Percentiles rank a stretch among this genome's conserved stretches.
Evolutionary conservation across 805 yeast genomes (phyloP).

Genomic region (Ogataea ramenticola): DNA sequence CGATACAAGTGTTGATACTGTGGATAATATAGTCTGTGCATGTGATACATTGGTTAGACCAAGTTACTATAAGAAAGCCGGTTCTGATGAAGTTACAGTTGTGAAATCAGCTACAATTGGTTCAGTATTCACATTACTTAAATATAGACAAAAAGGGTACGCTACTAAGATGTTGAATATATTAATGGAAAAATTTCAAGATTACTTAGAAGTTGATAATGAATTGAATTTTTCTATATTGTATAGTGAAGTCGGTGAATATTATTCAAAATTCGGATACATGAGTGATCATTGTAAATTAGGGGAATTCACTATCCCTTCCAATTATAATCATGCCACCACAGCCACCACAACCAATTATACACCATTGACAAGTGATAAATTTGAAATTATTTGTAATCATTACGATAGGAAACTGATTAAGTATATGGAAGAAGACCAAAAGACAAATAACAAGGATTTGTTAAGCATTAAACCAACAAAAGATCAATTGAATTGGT

Average conservation of each 20-base stretch:
- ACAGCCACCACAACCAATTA: no score
- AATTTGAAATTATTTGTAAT: not conserved
- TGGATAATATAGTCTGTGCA: constrained; percentile 18
- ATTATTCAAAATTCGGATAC: constrained; percentile 59
- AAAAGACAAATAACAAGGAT: not conserved
- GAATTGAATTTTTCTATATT: constrained; percentile 33
- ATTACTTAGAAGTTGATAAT: constrained; percentile 5
- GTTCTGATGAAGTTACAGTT: constrained; percentile 9
- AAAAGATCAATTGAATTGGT: constrained; percentile 31
- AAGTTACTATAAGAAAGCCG: constrained; percentile 2
- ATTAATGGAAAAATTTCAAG: constrained; percentile 20
- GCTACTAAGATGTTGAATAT: constrained; percentile 39
- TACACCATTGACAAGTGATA: not conserved
- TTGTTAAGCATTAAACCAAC: constrained; percentile 28
- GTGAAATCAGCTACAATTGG: constrained; percentile 33
- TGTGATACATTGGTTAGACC: constrained; percentile 23
- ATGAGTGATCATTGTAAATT: constrained; percentile 9
- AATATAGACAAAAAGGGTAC: constrained; percentile 48
- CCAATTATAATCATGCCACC: no score
- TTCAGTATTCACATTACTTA: constrained; percentile 46
- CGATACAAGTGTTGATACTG: constrained; percentile 3
- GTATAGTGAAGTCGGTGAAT: constrained; percentile 70
- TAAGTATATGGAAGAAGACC: not conserved
- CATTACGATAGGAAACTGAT: not conserved
- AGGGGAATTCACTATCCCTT: no score